Percentiles rank a stretch among this genome's conserved stretches.
These are phyloP conservation scores for Quercus engelmannii DNA, from an alignment of 306 rosid genomes.

Conservation along the genomic window DNA sequence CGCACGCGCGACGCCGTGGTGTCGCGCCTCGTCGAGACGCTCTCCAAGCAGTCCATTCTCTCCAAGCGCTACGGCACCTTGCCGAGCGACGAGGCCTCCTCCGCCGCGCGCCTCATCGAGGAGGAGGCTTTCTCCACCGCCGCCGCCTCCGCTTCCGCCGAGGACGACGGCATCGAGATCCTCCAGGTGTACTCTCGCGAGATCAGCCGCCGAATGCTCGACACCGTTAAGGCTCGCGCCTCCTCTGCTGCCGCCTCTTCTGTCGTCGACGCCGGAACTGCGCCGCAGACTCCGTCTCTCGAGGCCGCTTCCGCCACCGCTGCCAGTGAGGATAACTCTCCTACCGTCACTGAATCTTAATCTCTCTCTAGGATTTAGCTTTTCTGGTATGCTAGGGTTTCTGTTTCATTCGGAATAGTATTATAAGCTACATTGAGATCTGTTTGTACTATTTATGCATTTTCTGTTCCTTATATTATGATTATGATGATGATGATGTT, in stretches of 20 bases:
- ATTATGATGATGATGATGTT: neutral
- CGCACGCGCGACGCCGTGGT: conserved; percentile 92
- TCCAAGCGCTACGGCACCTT: conserved; percentile 90
- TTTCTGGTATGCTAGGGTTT: conserved; percentile 28
- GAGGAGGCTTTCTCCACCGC: conserved; percentile 64
- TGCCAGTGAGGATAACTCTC: conserved; percentile 30
- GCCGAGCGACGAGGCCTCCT: conserved; percentile 51
- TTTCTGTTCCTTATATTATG: conserved; percentile 27
- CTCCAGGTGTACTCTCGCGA: conserved; percentile 94
- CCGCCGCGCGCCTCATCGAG: conserved; percentile 50
- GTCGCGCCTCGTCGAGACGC: conserved; percentile 72
- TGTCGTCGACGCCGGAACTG: conserved; percentile 30
- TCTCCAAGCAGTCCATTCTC: conserved; percentile 76
- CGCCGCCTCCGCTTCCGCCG: conserved; percentile 47
- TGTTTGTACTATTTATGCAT: conserved; percentile 24
- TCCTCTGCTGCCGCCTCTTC: conserved; percentile 10
- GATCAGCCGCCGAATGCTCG: conserved; percentile 94
- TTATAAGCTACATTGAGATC: conserved; percentile 17
- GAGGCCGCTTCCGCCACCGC: conserved; percentile 5
- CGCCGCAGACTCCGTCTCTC: conserved; percentile 21
- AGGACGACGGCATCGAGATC: conserved; percentile 79
- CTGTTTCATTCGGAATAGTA: neutral
- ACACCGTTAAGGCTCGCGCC: conserved; percentile 56
- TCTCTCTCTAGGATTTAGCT: conserved; percentile 14
- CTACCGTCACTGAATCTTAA: conserved; percentile 38